Base-by-base conservation (phyloP, 1,284 basidiomycete genomes). In the Earliella scabrosa region DNA sequence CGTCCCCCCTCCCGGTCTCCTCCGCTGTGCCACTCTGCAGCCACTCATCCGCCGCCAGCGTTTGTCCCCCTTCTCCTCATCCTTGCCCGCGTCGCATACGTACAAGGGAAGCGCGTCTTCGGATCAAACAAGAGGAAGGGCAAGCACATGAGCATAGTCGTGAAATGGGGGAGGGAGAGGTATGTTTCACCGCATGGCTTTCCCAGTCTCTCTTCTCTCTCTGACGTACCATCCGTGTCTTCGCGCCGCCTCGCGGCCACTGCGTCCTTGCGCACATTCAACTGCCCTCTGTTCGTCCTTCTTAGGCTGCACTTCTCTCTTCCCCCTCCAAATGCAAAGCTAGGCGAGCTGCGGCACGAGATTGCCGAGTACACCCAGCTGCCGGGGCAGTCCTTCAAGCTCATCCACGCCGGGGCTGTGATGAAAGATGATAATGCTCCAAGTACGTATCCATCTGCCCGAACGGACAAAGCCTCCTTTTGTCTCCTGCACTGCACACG, bases 331-430 rank as follows among this genome's bases (percentile, higher is more conserved):
- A 69, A 81, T 57, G 80, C 86, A 0, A 79, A 78, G 18, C 78
- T 92, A 50, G 74, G 75, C 34, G 73, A 72, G 21, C 71, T 92
- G 53, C 80, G 88, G 34, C 61, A 75, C 13, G 72, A 78, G 31
- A 71, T 92, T 59, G 82, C 88, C 2, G 81, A 85, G 8, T 82
- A 85, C 68, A 90, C 87, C 3, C 83, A 85, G 52, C 78, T 92
- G 6, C 79, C 83, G 0, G 69, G 70, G 34, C 63, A 78, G 63
- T 79, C 80, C n/a, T 90, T 92, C 79, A 90, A 91, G 68, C 80
- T 93, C 68, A 82, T 93, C 54, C 86, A 90, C 69, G 81, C 86
- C 38, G 90, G 91, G 40, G 90, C 88, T 5, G 78, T 93, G 66
- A 87, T 92, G 82, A 88, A 86, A 60, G 90, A 93, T 67, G 86